Base-by-base conservation (phyloP, 164 flowering plant species). In the Magnolia changhungtana region DNA sequence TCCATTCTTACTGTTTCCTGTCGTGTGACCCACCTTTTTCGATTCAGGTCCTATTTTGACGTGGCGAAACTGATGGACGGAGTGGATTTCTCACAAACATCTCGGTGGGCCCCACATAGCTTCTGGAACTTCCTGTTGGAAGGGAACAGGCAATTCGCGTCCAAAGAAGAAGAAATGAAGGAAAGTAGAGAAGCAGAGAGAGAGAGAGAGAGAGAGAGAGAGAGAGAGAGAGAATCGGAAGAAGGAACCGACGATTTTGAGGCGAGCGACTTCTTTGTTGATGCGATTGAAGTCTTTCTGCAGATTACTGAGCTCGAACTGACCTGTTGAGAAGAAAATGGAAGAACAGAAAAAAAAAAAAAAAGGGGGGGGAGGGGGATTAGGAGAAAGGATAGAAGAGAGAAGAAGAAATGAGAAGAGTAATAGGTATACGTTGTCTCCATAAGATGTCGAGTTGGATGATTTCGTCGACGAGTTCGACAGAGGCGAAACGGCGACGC, bases 381-480 rank as follows among this genome's bases (percentile, higher is more conserved):
- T 2, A 23, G 50, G 27, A 20, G 20, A 11, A 3, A 20, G 24
- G 19, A 27, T 2, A 23, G n/a, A 8, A n/a, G 65, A 21, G 27
- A 11, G 37, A 50, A 55, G 50, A 51, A 19, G 29, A 64, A 50
- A 8, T 19, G 63, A 63, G 16, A 16, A 72, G 75, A 74, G 18
- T 73, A 71, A 78, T 67, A 14, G 19, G 19, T 1, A 14, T 82
- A 93, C 99, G 88, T 66, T 87, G 87, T 14, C 99, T 86, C 96
- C 98, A 96, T 70, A 83, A 86, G 29, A 87, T 86, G 84, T 96
- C 96, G 45, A 92, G 92, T 9, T 63, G 77, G 81, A 96, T 92
- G 85, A 96, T 86, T 73, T 94, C 91, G 81, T 96, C 97, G 74
- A 96, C 93, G 45, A 91, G 9, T 6, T 83, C 90, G 63, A 88